Evolutionary conservation across 345 rosid species (phyloP).

Genomic region (Brassica juncea): DNA sequence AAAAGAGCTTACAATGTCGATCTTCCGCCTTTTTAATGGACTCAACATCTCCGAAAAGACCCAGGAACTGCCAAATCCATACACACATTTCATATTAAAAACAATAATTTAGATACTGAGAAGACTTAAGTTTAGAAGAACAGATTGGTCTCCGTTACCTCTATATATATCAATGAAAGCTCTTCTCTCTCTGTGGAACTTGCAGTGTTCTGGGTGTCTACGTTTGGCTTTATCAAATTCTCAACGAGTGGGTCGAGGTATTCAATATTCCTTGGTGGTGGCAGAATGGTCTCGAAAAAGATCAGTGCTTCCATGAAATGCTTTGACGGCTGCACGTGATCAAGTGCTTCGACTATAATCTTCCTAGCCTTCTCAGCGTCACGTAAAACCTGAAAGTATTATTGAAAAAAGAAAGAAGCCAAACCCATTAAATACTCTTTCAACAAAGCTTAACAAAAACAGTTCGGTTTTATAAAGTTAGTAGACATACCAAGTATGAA

Average conservation of each 20-base stretch:
- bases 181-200: constrained; percentile 81
- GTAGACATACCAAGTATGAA: constrained; percentile 61
- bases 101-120: background rate
- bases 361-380: constrained; percentile 80
- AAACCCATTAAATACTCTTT: constrained; percentile 4
- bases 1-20: constrained; percentile 73
- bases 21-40: constrained; percentile 74
- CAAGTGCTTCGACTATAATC: constrained; percentile 69
- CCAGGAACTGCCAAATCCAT: constrained; percentile 66
- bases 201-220: constrained; percentile 51
- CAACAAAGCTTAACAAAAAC: constrained; percentile 6
- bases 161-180: constrained; percentile 74
- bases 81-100: constrained; percentile 12
- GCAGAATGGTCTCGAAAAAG: constrained; percentile 69
- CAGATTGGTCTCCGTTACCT: constrained; percentile 47
- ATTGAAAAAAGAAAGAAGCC: constrained; percentile 1
- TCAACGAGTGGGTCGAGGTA: constrained; percentile 72
- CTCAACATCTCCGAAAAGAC: constrained; percentile 70
- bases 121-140: background rate
- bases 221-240: constrained; percentile 59
- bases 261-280: constrained; percentile 68
- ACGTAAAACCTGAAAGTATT: constrained; percentile 54
- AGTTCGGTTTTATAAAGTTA: background rate
- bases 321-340: constrained; percentile 74
- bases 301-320: constrained; percentile 73